Percentiles rank a stretch among this genome's conserved stretches.
These are phyloP conservation scores for Chrysanthemum makinoi DNA, from an alignment of 129 eudicot species.

Conservation along the genomic window DNA sequence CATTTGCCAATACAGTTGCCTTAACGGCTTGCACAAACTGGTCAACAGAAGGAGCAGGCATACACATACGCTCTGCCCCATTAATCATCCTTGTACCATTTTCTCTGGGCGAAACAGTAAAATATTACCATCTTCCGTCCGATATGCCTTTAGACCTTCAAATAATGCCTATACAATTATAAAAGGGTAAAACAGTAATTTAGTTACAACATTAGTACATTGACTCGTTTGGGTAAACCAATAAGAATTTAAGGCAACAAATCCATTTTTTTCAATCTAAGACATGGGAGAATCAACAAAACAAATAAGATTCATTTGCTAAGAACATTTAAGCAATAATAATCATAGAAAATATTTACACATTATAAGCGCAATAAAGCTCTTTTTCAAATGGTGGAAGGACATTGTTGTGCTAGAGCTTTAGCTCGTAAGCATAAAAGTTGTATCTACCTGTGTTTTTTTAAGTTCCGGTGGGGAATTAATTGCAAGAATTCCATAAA, in stretches of 20 bases:
- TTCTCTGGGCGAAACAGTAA: conserved; percentile 87
- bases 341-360: neutral
- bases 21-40: conserved; percentile 93
- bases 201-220: conserved; percentile 9
- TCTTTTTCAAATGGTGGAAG: neutral
- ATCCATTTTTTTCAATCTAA: conserved; percentile 6
- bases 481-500: too few relatives aligned
- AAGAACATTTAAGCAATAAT: conserved; percentile 2
- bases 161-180: conserved; percentile 62
- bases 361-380: neutral
- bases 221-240: neutral
- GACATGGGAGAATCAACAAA: neutral
- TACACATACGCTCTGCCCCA: conserved; percentile 98
- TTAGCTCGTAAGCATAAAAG: conserved; percentile 5
- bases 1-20: conserved; percentile 79
- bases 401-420: neutral
- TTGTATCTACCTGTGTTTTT: neutral
- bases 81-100: conserved; percentile 72
- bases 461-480: neutral
- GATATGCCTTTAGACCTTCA: conserved; percentile 94
- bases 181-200: conserved; percentile 7
- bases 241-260: neutral
- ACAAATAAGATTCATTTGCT: neutral
- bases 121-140: conserved; percentile 68
- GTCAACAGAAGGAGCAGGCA: conserved; percentile 91